These are phyloP conservation scores for Xylariaceae sp. DNA, from an alignment of 2,329 filamentous ascomycete species.

Conservation along the genomic window DNA sequence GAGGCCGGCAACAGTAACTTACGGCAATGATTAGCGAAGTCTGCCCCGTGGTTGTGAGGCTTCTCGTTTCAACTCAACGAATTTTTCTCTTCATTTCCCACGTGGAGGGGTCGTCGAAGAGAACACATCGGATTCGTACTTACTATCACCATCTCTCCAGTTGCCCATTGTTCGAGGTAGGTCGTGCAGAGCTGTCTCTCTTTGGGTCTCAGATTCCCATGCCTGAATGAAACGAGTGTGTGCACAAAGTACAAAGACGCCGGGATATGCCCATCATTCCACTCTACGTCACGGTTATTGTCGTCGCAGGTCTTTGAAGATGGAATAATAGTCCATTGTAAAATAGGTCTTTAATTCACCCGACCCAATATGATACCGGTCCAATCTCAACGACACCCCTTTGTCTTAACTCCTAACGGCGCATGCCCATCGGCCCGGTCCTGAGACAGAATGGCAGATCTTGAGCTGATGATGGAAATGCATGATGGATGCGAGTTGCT, in stretches of 20 bases:
- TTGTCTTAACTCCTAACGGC: no score
- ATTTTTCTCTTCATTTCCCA: background rate
- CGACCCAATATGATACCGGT: no score
- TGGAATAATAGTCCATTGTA: no score
- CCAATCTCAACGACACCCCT: no score
- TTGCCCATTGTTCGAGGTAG: background rate
- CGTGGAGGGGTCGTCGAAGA: background rate
- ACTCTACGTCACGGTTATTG: no score
- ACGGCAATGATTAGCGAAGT: background rate
- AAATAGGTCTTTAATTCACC: no score
- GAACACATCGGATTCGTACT: background rate
- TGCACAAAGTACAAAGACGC: background rate
- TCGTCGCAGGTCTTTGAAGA: no score
- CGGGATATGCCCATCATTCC: no score
- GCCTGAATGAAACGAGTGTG: background rate
- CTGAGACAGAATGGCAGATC: no score
- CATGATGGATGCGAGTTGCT: no score
- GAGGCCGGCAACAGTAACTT: background rate
- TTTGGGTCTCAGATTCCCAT: background rate
- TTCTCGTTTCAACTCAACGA: background rate
- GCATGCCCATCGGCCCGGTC: no score
- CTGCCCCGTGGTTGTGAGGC: background rate
- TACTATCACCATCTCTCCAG: background rate
- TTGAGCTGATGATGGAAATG: no score
- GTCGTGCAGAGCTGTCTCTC: slow-evolving; percentile 2